These are phyloP conservation scores for Cicer yamashitae DNA, from an alignment of 306 rosid species.

Conservation along the genomic window DNA sequence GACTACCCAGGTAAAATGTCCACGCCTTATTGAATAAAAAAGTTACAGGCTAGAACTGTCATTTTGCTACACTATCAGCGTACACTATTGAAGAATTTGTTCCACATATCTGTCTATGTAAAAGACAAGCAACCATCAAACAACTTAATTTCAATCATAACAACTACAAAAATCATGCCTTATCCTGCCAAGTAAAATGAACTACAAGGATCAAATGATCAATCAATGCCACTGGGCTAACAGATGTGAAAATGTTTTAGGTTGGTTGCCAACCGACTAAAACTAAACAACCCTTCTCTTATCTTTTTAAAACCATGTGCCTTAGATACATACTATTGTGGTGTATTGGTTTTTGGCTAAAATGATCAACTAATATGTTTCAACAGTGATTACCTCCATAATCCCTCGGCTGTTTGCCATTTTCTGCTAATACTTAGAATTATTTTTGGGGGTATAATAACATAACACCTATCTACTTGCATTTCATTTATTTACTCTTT, in stretches of 20 bases:
- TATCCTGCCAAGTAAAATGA: not conserved
- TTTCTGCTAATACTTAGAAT: too few species aligned
- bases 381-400: too few species aligned
- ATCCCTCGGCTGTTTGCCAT: too few species aligned
- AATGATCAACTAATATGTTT: too few species aligned
- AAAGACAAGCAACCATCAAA: constrained; percentile 38
- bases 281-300: not conserved
- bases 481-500: not conserved
- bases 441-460: too few species aligned
- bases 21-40: constrained; percentile 15
- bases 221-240: constrained; percentile 4
- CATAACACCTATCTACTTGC: not conserved
- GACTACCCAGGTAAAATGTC: constrained; percentile 28
- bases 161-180: not conserved
- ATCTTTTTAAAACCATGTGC: not conserved
- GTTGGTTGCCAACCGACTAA: not conserved
- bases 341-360: too few species aligned
- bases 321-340: not conserved
- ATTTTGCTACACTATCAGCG: constrained; percentile 13
- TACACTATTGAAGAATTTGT: not conserved
- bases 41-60: not conserved
- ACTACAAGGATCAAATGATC: constrained; percentile 33
- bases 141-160: not conserved
- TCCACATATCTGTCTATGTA: constrained; percentile 3
- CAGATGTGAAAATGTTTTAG: not conserved